A percentile compares a stretch with the other conserved stretches of the same genome.
These are phyloP conservation scores for Lactarius sanguifluus DNA, from an alignment of 768 basidiomycete species.

Conservation along the genomic window DNA sequence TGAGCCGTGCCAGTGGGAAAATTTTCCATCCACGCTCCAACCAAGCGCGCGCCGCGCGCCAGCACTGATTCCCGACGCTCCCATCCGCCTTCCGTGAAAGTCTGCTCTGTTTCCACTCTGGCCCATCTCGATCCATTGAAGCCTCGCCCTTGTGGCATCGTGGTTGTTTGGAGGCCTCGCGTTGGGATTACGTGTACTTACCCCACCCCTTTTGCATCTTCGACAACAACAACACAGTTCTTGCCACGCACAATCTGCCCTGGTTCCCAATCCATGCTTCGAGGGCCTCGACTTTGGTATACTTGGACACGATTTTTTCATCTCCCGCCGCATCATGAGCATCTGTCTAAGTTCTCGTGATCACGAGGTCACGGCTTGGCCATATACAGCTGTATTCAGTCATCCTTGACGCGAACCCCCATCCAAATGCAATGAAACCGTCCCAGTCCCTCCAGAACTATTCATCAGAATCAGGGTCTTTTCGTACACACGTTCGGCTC, in stretches of 20 bases:
- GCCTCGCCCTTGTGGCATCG: constrained; percentile 12
- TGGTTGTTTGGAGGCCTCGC: constrained; percentile 16
- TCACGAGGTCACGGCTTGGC: constrained; percentile 16
- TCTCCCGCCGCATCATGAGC: constrained; percentile 23
- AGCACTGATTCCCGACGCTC: background rate
- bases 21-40: constrained; percentile 2
- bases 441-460: constrained; percentile 5
- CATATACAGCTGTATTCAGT: constrained; percentile 13
- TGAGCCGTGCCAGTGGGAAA: background rate
- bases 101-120: constrained; percentile 13
- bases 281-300: constrained; percentile 28
- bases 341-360: constrained; percentile 12
- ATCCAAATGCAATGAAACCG: constrained; percentile 25
- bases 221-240: constrained; percentile 14
- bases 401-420: constrained; percentile 12
- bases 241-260: constrained; percentile 23
- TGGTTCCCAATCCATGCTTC: constrained; percentile 27
- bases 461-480: constrained; percentile 22
- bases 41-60: background rate
- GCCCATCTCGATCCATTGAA: constrained; percentile 7
- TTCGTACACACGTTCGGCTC: constrained; percentile 23
- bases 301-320: constrained; percentile 27
- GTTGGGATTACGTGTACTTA: constrained; percentile 25
- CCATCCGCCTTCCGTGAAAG: constrained; percentile 6
- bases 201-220: constrained; percentile 22